A percentile compares a stretch with the other conserved stretches of the same genome.
Evolutionary conservation across 139 green algal genomes (phyloP).

Genomic region (Chlamydomonas sphaeroides): DNA sequence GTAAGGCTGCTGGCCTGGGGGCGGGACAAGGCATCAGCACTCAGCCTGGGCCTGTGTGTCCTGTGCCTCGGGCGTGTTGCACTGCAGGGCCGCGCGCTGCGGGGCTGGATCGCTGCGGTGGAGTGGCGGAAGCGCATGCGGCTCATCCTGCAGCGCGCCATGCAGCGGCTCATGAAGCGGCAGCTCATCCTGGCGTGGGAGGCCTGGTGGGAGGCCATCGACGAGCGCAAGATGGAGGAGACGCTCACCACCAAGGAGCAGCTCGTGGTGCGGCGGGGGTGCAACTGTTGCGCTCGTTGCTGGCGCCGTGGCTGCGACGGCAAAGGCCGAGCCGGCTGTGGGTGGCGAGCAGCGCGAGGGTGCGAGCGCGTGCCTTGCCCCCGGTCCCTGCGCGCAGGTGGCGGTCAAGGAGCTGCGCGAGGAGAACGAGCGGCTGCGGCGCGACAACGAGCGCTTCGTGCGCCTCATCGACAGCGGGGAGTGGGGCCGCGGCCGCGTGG

Average conservation of each 20-base stretch:
- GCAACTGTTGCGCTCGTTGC: too few species aligned
- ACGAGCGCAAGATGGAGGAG: slow-evolving; percentile 51
- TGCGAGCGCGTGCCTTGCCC: background rate
- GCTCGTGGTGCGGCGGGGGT: slow-evolving; percentile 56
- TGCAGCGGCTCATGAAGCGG: slow-evolving; percentile 38
- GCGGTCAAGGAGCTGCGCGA: slow-evolving; percentile 56
- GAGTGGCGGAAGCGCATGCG: slow-evolving; percentile 54
- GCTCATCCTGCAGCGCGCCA: slow-evolving; percentile 45
- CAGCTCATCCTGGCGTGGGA: slow-evolving; percentile 47
- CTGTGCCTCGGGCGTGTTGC: too few species aligned
- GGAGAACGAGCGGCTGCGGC: slow-evolving; percentile 83
- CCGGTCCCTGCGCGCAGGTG: background rate
- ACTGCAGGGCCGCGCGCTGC: slow-evolving; percentile 44
- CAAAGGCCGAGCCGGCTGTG: too few species aligned
- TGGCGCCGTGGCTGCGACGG: too few species aligned
- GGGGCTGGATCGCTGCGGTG: slow-evolving; percentile 54
- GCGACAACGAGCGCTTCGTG: slow-evolving; percentile 88
- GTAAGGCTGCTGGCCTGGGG: too few species aligned
- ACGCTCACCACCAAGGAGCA: slow-evolving; percentile 59
- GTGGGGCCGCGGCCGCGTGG: slow-evolving; percentile 78
- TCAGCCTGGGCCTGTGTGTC: too few species aligned
- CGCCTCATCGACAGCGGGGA: slow-evolving; percentile 91
- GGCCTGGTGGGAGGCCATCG: slow-evolving; percentile 50
- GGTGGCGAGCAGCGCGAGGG: too few species aligned
- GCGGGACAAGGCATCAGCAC: too few species aligned